Conservation (phyloP, 352 stramenopile species). For the Globisporangium rhizosaccharum region DNA sequence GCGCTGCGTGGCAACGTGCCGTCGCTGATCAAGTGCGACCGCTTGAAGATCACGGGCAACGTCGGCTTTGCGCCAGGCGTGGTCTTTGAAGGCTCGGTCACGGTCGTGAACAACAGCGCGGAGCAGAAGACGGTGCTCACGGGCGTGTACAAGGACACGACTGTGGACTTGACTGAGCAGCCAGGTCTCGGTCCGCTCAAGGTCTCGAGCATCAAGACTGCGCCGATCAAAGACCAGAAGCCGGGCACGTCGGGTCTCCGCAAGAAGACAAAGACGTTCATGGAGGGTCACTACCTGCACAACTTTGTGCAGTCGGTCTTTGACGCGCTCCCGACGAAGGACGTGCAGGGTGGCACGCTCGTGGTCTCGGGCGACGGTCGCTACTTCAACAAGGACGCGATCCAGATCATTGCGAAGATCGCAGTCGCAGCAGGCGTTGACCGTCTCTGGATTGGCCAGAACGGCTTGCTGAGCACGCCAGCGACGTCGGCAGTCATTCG, state of each 20-base stretch:
- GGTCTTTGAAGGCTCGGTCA: conserved; percentile 91
- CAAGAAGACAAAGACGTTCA: conserved; percentile 99
- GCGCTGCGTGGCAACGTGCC: conserved; percentile 91
- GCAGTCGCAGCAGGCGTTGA: conserved; percentile 95
- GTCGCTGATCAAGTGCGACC: conserved; percentile 93
- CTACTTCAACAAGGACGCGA: conserved; percentile 91
- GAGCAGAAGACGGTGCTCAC: conserved; percentile 95
- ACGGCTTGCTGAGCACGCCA: conserved; percentile 96
- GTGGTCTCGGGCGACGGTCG: conserved; percentile 95
- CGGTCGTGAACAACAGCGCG: conserved; percentile 93
- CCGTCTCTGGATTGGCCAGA: conserved; percentile 94
- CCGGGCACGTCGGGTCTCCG: conserved; percentile 96
- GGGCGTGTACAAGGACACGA: conserved; percentile 93
- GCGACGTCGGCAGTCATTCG: conserved; percentile 97
- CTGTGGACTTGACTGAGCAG: conserved; percentile 92
- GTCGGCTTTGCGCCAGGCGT: conserved; percentile 91
- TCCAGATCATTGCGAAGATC: conserved; percentile 97
- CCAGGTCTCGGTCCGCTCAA: conserved; percentile 91
- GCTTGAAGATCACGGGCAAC: conserved; percentile 94
- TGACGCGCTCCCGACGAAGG: conserved; percentile 92
- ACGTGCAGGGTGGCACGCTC: conserved; percentile 93
- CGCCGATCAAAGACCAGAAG: conserved; percentile 94
- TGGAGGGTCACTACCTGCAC: conserved; percentile 97
- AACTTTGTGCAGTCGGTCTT: conserved; percentile 98
- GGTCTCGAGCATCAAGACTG: conserved; percentile 76